Percentiles rank a stretch among this genome's conserved stretches.
Conservation (phyloP, 495 filamentous ascomycete genomes). For the Elasticomyces elasticus region DNA sequence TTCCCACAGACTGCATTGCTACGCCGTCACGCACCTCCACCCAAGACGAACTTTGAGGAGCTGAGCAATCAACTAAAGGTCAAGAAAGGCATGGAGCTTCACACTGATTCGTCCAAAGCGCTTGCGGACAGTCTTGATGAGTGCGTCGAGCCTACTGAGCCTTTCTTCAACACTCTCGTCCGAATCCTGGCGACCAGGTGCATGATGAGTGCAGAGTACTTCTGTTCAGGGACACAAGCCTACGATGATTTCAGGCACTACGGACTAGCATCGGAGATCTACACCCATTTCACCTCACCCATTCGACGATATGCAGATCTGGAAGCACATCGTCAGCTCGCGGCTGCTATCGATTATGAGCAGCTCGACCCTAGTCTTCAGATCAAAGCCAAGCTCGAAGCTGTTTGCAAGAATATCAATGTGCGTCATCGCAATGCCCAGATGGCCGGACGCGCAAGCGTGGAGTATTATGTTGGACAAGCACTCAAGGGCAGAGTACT, state of each 20-base stretch:
- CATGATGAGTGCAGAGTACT: slow-evolving; percentile 99
- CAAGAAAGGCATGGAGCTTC: slow-evolving; percentile 67
- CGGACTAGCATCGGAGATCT: slow-evolving; percentile 88
- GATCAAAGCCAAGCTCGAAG: slow-evolving; percentile 73
- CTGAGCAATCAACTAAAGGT: slow-evolving; percentile 79
- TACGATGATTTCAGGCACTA: slow-evolving; percentile 95
- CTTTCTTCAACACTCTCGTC: slow-evolving; percentile 97
- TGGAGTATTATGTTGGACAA: slow-evolving; percentile 96
- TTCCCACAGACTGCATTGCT: slow-evolving; percentile 94
- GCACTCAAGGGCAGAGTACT: slow-evolving; percentile 75
- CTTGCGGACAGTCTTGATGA: slow-evolving; percentile 81
- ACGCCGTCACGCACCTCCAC: slow-evolving; percentile 81
- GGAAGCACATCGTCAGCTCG: slow-evolving; percentile 84
- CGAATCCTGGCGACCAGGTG: slow-evolving; percentile 95
- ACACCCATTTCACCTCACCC: slow-evolving; percentile 96
- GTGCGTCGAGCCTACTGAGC: slow-evolving; percentile 71
- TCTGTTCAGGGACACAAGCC: slow-evolving; percentile 82
- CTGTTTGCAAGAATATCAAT: slow-evolving; percentile 96
- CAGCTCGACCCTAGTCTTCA: slow-evolving; percentile 63
- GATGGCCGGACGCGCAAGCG: slow-evolving; percentile 80
- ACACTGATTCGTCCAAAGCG: slow-evolving; percentile 74
- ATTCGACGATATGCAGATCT: slow-evolving; percentile 96
- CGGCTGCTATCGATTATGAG: slow-evolving; percentile 89
- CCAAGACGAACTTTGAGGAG: slow-evolving; percentile 92
- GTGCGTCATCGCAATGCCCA: slow-evolving; percentile 93